Percentiles rank a stretch among this genome's conserved stretches.
Conservation (phyloP, 73 alveolate genomes). For the Paramecium octaurelia region DNA sequence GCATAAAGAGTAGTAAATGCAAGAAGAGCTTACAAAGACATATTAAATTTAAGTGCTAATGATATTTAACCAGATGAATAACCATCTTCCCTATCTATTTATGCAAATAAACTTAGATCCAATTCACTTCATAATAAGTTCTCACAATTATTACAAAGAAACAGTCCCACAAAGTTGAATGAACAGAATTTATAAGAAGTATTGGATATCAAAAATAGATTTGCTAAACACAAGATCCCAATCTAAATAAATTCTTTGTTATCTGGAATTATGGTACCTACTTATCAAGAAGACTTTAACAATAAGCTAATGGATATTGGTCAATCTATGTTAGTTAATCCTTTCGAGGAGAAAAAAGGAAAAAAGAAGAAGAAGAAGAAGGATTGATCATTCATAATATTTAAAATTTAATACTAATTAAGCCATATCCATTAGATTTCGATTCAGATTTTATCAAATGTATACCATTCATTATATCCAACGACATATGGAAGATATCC, state of each 20-base stretch:
- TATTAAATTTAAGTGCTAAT: background rate
- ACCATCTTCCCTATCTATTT: background rate
- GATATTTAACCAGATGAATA: background rate
- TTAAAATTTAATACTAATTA: background rate
- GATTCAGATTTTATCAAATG: too few relatives aligned
- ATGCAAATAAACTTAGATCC: constrained; percentile 32
- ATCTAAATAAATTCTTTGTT: background rate
- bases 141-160: background rate
- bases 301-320: background rate
- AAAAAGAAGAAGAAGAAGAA: background rate
- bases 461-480: too few relatives aligned
- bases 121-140: constrained; percentile 36
- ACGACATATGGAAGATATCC: too few relatives aligned
- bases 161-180: background rate
- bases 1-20: background rate
- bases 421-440: too few relatives aligned
- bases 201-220: constrained; percentile 35
- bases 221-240: constrained; percentile 30
- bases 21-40: background rate
- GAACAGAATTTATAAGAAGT: background rate
- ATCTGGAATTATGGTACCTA: constrained; percentile 32
- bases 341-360: constrained; percentile 1
- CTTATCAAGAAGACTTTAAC: background rate
- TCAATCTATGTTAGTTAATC: background rate
- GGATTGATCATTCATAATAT: background rate